Base-by-base conservation (phyloP, 2,329 filamentous ascomycete genomes). In the Gyromitra esculenta region DNA sequence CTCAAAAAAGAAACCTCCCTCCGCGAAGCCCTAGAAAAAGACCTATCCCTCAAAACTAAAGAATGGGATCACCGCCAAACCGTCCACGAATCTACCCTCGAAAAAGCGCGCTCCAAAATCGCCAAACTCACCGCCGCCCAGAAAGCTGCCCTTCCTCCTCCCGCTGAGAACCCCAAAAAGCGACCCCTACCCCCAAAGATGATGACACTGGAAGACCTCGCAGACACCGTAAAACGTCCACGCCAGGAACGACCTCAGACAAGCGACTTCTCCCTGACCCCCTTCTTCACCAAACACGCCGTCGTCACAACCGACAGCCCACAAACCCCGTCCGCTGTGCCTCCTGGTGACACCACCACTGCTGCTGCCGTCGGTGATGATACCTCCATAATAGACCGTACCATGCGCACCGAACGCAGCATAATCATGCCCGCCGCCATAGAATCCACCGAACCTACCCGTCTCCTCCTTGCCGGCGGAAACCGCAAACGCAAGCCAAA, bases 191-290 rank as follows among this genome's bases (percentile, higher is more conserved):
- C 73, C 35, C 73, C 78, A n/a, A 77, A 71, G 63, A 67, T 73
- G 13, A 56, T 78, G 9, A 73, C 77, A 2, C 68, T 79, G 43
- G 79, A 79, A 8, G 80, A 81, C 50, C 73, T 77, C 31, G 79
- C 79, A 62, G 66, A 72, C 43, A 70, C 80, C 8, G 54, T 76
- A 5, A 79, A 80, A 77, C 80, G 78, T 48, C 69, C 70, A n/a
- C 80, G 80, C 18, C 85, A 84, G 75, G 77, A 80, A 73, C 71
- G 18, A 59, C 79, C 56, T 72, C 15, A 21, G 41, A 62, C 65
- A n/a, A 76, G 67, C 15, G 76, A 78, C 18, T 73, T 80, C 54
- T 71, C 69, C 56, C 65, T 79, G 37, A 79, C 78, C 5, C 77
- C 78, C 18, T 80, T 79, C 48, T 73, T 80, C 25, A 73, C 60